Evolutionary conservation across 2,329 filamentous ascomycete genomes (phyloP).

Genomic region (Scedosporium apiospermum): DNA sequence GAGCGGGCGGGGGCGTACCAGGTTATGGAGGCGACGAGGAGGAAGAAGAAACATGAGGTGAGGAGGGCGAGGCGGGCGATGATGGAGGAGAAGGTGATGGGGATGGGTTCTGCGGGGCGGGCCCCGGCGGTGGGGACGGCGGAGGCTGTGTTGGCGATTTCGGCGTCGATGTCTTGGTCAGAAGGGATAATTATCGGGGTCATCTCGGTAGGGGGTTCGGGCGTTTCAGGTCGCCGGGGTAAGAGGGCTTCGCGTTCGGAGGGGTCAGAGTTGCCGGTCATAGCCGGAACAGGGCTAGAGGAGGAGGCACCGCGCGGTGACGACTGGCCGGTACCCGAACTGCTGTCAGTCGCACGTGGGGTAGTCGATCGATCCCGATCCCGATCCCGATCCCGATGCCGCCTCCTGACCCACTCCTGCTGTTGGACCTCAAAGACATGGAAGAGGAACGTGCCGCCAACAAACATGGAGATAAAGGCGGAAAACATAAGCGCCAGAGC

Average conservation of each 20-base stretch:
- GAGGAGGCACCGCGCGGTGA: conserved; percentile 17
- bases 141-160: conserved; percentile 33
- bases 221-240: conserved; percentile 29
- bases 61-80: conserved; percentile 48
- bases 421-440: conserved; percentile 51
- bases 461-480: conserved; percentile 45
- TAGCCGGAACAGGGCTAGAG: conserved; percentile 12
- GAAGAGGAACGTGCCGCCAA: conserved; percentile 47
- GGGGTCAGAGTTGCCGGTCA: conserved; percentile 16
- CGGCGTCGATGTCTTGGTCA: conserved; percentile 54
- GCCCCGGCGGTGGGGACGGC: conserved; percentile 23
- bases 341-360: no score
- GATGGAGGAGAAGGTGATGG: conserved; percentile 44
- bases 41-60: conserved; percentile 45
- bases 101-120: conserved; percentile 13
- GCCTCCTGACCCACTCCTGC: conserved; percentile 42
- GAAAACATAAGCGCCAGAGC: conserved; percentile 42
- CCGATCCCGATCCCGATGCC: no score
- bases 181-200: conserved; percentile 50
- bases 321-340: conserved; percentile 7
- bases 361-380: no score
- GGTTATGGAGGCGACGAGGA: conserved; percentile 49
- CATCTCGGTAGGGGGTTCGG: conserved; percentile 12
- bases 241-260: conserved; percentile 21
- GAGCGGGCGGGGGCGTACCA: conserved; percentile 49